These are phyloP conservation scores for Tricholoma saponaceum DNA, from an alignment of 768 basidiomycete species.

Conservation along the genomic window DNA sequence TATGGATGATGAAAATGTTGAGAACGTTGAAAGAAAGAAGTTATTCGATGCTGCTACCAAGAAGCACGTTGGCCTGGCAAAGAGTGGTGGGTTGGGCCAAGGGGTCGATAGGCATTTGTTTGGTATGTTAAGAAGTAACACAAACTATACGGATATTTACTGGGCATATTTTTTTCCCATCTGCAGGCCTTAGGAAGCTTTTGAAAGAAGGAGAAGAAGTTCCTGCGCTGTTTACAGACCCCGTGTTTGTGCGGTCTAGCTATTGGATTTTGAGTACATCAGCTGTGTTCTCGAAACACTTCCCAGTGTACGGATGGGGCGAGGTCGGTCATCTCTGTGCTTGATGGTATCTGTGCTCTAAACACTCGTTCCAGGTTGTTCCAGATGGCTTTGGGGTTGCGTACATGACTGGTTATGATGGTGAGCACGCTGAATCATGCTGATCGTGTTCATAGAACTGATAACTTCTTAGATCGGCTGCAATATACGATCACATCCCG, in stretches of 20 bases:
- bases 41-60: constrained; percentile 59
- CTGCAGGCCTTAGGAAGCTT: constrained; percentile 65
- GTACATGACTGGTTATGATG: constrained; percentile 88
- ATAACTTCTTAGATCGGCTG: constrained; percentile 52
- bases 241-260: constrained; percentile 64
- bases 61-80: constrained; percentile 65
- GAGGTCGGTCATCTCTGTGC: constrained; percentile 42
- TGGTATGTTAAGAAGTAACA: constrained; percentile 39
- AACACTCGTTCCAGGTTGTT: constrained; percentile 52
- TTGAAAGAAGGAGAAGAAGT: constrained; percentile 56
- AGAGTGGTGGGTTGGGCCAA: constrained; percentile 56
- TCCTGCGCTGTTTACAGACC: constrained; percentile 73
- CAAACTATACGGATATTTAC: not conserved
- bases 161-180: not conserved
- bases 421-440: constrained; percentile 31
- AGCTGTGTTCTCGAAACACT: constrained; percentile 81
- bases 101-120: constrained; percentile 89
- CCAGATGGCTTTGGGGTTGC: constrained; percentile 93
- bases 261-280: constrained; percentile 91
- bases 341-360: not conserved
- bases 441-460: not conserved
- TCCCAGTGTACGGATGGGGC: constrained; percentile 90
- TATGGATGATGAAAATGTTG: constrained; percentile 55
- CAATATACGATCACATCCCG: constrained; percentile 88
- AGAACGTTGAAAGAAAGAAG: constrained; percentile 38